Conservation (phyloP, 352 stramenopile genomes). For the Blastocystis sp. region DNA sequence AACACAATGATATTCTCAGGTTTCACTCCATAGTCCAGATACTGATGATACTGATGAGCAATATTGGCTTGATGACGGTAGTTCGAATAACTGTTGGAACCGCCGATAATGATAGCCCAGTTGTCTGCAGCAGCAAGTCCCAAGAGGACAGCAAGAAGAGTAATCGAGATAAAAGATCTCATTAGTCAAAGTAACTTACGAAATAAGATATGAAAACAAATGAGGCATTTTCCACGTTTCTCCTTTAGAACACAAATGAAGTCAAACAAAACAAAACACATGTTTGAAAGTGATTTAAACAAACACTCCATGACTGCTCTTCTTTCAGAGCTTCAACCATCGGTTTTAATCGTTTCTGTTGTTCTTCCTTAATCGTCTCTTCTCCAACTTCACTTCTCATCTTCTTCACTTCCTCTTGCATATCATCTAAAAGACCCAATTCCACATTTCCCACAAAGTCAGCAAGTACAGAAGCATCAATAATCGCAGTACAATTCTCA, state of each 20-base stretch:
- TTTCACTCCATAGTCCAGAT: conserved; percentile 2
- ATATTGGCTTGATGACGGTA: conserved; percentile 33
- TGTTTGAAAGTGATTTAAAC: not conserved
- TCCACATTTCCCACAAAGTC: conserved; percentile 52
- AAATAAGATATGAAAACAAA: not conserved
- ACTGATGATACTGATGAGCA: conserved; percentile 21
- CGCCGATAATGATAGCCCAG: conserved; percentile 27
- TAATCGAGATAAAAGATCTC: not conserved
- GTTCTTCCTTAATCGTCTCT: conserved; percentile 10
- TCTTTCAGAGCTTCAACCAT: conserved; percentile 29
- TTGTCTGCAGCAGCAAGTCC: conserved; percentile 10
- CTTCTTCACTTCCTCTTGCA: conserved; percentile 55
- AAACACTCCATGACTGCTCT: conserved; percentile 10
- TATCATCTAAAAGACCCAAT: conserved; percentile 47
- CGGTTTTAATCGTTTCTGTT: conserved; percentile 37
- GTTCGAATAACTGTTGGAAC: not conserved
- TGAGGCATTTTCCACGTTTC: not conserved
- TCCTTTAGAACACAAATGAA: no score
- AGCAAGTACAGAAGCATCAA: not conserved
- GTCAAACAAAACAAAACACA: not conserved
- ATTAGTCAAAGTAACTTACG: not conserved
- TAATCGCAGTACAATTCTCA: conserved; percentile 47
- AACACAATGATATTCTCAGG: conserved; percentile 49
- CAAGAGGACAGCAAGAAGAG: not conserved
- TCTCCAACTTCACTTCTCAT: conserved; percentile 35